A percentile compares a stretch with the other conserved stretches of the same genome.
phyloP scores from a whole-genome alignment of 345 rosid genomes.

The Barbarea vulgaris region DNA sequence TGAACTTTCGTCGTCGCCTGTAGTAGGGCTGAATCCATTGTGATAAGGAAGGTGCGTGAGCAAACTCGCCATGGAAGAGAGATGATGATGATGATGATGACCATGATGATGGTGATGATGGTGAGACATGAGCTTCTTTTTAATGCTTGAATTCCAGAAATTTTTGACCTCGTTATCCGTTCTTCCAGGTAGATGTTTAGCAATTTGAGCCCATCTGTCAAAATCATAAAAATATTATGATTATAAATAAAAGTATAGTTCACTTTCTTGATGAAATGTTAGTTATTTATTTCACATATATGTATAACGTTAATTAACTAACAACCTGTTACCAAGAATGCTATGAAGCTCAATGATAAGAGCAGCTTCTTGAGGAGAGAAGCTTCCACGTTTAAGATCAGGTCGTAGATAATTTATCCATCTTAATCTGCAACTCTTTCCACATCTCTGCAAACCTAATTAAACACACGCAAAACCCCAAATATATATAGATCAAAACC shows the following conservation, averaged over 20 bases:
- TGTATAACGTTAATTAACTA: constrained; percentile 1
- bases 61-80: constrained; percentile 47
- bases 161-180: constrained; percentile 96
- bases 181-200: constrained; percentile 89
- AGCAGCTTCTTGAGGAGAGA: constrained; percentile 92
- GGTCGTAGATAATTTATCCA: constrained; percentile 98
- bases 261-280: background rate
- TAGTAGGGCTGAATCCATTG: constrained; percentile 42
- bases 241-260: background rate
- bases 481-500: background rate
- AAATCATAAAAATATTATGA: background rate
- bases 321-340: constrained; percentile 89
- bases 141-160: constrained; percentile 91
- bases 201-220: constrained; percentile 88
- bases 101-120: constrained; percentile 38
- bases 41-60: constrained; percentile 38
- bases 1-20: constrained; percentile 43
- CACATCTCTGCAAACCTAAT: constrained; percentile 91
- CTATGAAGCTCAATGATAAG: constrained; percentile 94
- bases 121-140: constrained; percentile 76
- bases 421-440: constrained; percentile 95
- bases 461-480: constrained; percentile 1
- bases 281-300: background rate
- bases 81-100: constrained; percentile 45
- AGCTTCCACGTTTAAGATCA: constrained; percentile 93